Base-by-base conservation (phyloP, 1,139 yeast genomes). In the Magnusiomyces paraingens region DNA sequence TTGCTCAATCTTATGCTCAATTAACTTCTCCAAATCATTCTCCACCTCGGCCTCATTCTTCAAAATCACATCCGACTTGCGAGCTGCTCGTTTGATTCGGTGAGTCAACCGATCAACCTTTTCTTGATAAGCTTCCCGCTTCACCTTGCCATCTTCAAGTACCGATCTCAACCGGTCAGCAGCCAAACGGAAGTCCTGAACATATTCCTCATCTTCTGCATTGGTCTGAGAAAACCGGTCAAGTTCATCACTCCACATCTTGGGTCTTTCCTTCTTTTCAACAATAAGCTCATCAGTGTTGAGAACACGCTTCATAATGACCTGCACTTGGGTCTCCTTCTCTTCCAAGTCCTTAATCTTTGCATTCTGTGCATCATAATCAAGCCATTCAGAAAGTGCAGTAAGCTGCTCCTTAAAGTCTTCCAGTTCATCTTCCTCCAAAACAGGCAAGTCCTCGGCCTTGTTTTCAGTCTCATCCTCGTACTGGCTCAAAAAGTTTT, bases 261-360 rank as follows among this genome's bases (percentile, higher is more conserved):
- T 40, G 50, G 51, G 26, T 22, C 40, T 18, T 51, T 39, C 35
- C 26, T 21, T 39, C 10, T 41, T 42, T n/a, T 39, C 39, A n/a
- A 29, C 45, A 29, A 29, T 44, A 36, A 55, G 4, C 45, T 42
- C 73, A 3, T 86, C 32, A 26, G 8, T 8, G 32, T 26, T 26
- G 32, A 26, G 8, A 26, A 26, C 8, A 8, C 32, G 4, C 18
- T 48, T 48, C 36, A 40, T 15, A 32, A 51, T 20, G 3, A 35
- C 45, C 12, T 12, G 32, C 14, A 47, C 42, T 35, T 40, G 15
- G 6, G 32, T 29, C 17, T 39, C 36, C 43, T 51, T 51, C 11
- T 42, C 29, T 10, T 35, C 35, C 32, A 49, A 15, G 2, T 49
- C 52, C 15, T 41, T 32, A 15, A 14, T 43, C 8, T 39, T 35